Evolutionary conservation across 192 early-diverging fungal genomes (phyloP).

Genomic region (Podila verticillata): DNA sequence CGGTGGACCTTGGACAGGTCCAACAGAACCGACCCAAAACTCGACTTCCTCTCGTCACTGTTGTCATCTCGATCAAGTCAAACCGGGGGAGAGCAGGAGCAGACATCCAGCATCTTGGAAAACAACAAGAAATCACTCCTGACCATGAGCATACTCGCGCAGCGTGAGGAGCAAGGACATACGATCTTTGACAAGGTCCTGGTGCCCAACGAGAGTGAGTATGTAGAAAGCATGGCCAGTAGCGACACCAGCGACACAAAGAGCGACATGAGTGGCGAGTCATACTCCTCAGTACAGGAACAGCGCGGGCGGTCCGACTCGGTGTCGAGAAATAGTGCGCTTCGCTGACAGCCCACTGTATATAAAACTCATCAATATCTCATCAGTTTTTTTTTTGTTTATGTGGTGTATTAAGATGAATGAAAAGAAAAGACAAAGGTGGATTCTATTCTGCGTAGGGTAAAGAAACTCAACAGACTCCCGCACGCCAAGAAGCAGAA

Average conservation of each 20-base stretch:
- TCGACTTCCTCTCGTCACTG: constrained; percentile 11
- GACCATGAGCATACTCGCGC: background rate
- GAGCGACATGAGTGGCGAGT: background rate
- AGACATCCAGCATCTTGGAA: background rate
- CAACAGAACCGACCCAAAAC: constrained; percentile 19
- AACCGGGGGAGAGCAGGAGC: background rate
- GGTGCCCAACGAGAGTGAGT: no score
- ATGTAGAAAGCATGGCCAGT: no score
- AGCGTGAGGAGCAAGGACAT: background rate
- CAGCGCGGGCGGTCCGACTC: background rate
- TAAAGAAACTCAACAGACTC: no score
- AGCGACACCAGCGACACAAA: background rate
- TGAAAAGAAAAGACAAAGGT: background rate
- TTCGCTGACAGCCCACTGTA: constrained; percentile 3
- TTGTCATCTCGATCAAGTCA: background rate
- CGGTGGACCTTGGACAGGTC: constrained; percentile 35
- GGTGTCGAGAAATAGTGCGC: background rate
- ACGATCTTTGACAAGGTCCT: background rate
- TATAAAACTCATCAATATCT: background rate
- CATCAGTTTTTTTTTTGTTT: background rate
- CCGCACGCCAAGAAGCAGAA: no score
- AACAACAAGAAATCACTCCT: background rate
- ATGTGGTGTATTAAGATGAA: background rate
- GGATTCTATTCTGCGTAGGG: background rate
- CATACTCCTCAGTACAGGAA: background rate